phyloP scores from a whole-genome alignment of 129 eudicot genomes.

The Dittrichia graveolens region DNA sequence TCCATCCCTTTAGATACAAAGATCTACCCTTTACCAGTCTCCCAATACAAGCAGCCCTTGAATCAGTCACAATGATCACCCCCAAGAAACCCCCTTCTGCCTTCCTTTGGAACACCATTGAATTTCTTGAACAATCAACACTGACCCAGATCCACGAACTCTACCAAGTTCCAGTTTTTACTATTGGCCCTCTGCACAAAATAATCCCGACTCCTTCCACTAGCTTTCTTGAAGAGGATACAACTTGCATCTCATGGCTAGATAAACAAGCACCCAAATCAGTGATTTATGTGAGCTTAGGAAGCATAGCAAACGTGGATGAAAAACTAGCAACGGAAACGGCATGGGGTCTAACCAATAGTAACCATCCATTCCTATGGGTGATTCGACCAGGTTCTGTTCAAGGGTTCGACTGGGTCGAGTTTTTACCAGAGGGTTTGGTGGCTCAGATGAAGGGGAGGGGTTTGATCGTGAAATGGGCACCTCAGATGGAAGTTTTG shows the following conservation, averaged over 20 bases:
- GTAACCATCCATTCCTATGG: constrained; percentile 67
- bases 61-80: constrained; percentile 7
- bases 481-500: constrained; percentile 66
- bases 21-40: constrained; percentile 37
- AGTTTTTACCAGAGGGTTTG: constrained; percentile 39
- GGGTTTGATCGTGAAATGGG: constrained; percentile 67
- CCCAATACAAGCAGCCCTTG: constrained; percentile 11
- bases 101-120: constrained; percentile 52
- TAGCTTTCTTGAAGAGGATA: constrained; percentile 48
- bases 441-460: constrained; percentile 23
- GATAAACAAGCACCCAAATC: constrained; percentile 50
- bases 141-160: constrained; percentile 39
- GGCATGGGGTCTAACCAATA: constrained; percentile 65
- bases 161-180: constrained; percentile 45
- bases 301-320: constrained; percentile 44
- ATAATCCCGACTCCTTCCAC: constrained; percentile 32
- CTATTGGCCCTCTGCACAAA: constrained; percentile 59
- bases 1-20: constrained; percentile 47
- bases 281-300: constrained; percentile 64
- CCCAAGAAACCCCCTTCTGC: constrained; percentile 36
- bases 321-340: constrained; percentile 40
- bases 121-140: constrained; percentile 39
- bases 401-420: constrained; percentile 33
- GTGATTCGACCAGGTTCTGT: constrained; percentile 51
- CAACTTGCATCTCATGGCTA: constrained; percentile 49